Conservation (phyloP, 106 monocot genomes). For the Platanthera zijinensis region DNA sequence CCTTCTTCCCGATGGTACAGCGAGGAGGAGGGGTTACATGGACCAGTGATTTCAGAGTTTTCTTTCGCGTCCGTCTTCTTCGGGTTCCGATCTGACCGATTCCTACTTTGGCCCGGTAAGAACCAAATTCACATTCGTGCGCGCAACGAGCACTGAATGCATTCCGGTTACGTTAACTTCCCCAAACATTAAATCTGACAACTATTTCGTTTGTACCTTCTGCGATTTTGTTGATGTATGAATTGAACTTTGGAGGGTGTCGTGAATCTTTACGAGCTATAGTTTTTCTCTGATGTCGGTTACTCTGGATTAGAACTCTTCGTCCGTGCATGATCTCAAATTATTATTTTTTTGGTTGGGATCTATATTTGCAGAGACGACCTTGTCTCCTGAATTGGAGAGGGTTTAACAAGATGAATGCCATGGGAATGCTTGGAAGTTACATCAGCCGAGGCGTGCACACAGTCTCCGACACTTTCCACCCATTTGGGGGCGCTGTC, state of each 20-base stretch:
- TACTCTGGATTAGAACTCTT: not conserved
- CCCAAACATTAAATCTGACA: not conserved
- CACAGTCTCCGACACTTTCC: constrained; percentile 80
- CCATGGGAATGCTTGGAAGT: constrained; percentile 53
- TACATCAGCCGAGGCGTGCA: constrained; percentile 56
- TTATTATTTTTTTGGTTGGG: not conserved
- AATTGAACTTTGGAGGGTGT: not conserved
- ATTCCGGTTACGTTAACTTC: not conserved
- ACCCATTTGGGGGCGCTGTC: constrained; percentile 86
- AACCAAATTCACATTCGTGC: not conserved
- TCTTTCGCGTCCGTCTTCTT: not conserved
- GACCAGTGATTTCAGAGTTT: not conserved
- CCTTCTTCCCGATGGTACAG: not conserved
- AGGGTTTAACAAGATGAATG: constrained; percentile 48
- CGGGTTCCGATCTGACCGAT: not conserved
- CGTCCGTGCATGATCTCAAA: not conserved
- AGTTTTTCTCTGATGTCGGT: not conserved
- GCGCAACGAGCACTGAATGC: not conserved
- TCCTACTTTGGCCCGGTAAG: not conserved
- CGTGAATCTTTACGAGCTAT: not conserved
- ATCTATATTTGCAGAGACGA: not conserved
- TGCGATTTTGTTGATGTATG: not conserved
- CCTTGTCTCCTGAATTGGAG: constrained; percentile 1
- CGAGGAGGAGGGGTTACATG: not conserved
- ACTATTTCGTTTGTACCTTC: not conserved